Conservation (phyloP, 495 filamentous ascomycete species). For the Aspergillus homomorphus region DNA sequence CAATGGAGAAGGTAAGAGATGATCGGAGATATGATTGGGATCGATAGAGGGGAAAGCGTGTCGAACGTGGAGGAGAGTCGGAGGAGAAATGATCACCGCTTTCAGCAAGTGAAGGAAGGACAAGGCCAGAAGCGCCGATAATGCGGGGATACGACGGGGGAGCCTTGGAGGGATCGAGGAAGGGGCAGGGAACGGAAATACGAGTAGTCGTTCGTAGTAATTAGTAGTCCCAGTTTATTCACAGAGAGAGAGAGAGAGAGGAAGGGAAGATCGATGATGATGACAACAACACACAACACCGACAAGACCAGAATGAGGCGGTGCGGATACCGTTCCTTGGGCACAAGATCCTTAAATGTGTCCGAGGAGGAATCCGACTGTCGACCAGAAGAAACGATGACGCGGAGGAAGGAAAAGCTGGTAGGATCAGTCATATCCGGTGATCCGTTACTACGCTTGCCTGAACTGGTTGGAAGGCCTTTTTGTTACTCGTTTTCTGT, state of each 20-base stretch:
- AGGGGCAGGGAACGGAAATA: background rate
- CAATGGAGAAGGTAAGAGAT: background rate
- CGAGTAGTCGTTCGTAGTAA: too few species aligned
- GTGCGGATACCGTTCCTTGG: constrained; percentile 19
- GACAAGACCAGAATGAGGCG: constrained; percentile 20
- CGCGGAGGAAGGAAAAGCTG: constrained; percentile 17
- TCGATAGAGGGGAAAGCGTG: constrained; percentile 3
- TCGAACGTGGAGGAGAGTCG: background rate
- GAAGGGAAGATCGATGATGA: constrained; percentile 14
- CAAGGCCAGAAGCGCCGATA: constrained; percentile 19
- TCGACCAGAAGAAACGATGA: constrained; percentile 16
- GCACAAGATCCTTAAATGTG: constrained; percentile 12
- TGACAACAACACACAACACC: too few species aligned
- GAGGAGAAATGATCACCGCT: constrained; percentile 7
- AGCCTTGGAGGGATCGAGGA: background rate
- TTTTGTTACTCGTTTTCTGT: background rate
- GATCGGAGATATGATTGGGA: background rate
- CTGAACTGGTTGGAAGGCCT: background rate
- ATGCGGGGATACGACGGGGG: constrained; percentile 9
- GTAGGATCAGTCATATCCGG: constrained; percentile 16
- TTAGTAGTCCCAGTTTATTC: too few species aligned
- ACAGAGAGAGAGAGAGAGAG: background rate
- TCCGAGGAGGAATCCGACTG: constrained; percentile 1
- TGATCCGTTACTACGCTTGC: constrained; percentile 9
- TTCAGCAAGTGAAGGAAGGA: constrained; percentile 8